Evolutionary conservation across 2,329 filamentous ascomycete species (phyloP).

Genomic region (Diatrype stigma): DNA sequence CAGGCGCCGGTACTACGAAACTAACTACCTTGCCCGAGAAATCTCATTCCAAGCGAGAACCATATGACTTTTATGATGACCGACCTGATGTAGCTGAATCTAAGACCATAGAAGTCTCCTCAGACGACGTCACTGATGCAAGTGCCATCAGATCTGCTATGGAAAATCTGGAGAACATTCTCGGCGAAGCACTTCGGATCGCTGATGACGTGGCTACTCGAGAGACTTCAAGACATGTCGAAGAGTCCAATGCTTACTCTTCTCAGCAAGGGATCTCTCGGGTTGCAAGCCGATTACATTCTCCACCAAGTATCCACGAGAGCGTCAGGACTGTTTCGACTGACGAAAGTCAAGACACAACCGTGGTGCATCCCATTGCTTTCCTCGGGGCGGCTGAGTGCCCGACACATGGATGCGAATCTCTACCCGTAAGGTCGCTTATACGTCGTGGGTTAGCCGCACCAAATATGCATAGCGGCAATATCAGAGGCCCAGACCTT

Average conservation of each 20-base stretch:
- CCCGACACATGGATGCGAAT: conserved; percentile 7
- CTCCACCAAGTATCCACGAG: conserved; percentile 13
- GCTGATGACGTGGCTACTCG: conserved; percentile 37
- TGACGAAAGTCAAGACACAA: conserved; percentile 8
- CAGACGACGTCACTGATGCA: conserved; percentile 16
- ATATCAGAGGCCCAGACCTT: conserved; percentile 10
- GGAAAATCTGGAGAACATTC: conserved; percentile 40
- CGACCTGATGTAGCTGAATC: conserved; percentile 9
- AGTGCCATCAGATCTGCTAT: conserved; percentile 20
- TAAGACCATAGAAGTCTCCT: conserved; percentile 23
- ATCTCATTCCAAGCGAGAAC: conserved; percentile 14
- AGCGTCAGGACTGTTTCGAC: conserved; percentile 10
- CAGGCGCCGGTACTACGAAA: conserved; percentile 8
- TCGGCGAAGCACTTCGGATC: conserved; percentile 42
- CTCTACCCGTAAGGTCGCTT: conserved; percentile 4
- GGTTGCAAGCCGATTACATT: conserved; percentile 1
- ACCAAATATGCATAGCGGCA: conserved; percentile 16
- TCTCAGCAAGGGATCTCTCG: conserved; percentile 11
- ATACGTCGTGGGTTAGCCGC: conserved; percentile 5
- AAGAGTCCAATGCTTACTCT: conserved; percentile 14
- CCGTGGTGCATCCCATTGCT: conserved; percentile 4
- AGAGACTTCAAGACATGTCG: conserved; percentile 17
- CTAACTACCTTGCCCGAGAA: conserved; percentile 24
- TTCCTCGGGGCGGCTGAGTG: conserved; percentile 12
- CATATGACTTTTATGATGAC: conserved; percentile 14